These are phyloP conservation scores for Biscogniauxia sp. DNA, from an alignment of 2,329 filamentous ascomycete species.

Conservation along the genomic window DNA sequence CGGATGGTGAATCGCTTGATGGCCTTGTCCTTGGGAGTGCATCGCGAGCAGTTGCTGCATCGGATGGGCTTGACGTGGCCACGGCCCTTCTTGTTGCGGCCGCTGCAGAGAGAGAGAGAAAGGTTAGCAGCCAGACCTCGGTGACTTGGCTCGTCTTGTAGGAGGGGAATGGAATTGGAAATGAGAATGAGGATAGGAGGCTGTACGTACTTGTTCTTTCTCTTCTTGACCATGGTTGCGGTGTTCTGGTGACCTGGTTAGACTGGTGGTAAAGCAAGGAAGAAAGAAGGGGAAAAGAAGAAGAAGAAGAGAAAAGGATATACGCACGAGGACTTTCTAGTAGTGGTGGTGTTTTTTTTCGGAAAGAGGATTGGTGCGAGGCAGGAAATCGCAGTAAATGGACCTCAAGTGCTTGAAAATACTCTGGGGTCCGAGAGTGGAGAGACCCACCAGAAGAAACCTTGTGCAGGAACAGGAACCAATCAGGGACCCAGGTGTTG, in stretches of 20 bases:
- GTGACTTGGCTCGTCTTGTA: too few relatives aligned
- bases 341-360: slow-evolving; percentile 5
- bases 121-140: background rate
- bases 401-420: background rate
- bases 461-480: background rate
- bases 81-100: slow-evolving; percentile 99
- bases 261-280: background rate
- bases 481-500: background rate
- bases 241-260: slow-evolving; percentile 33
- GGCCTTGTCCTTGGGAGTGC: slow-evolving; percentile 99
- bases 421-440: slow-evolving; percentile 4
- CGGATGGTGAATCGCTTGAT: slow-evolving; percentile 99
- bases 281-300: background rate
- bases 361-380: slow-evolving; percentile 11
- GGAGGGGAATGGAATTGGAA: too few relatives aligned
- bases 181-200: too few relatives aligned
- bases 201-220: slow-evolving; percentile 61
- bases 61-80: slow-evolving; percentile 99
- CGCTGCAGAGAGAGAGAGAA: slow-evolving; percentile 55
- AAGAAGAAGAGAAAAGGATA: background rate
- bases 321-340: slow-evolving; percentile 15
- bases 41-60: slow-evolving; percentile 71
- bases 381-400: slow-evolving; percentile 7
- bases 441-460: background rate
- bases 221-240: slow-evolving; percentile 70